Conservation (phyloP, 2,329 filamentous ascomycete species). For the Trichophyton simii region DNA sequence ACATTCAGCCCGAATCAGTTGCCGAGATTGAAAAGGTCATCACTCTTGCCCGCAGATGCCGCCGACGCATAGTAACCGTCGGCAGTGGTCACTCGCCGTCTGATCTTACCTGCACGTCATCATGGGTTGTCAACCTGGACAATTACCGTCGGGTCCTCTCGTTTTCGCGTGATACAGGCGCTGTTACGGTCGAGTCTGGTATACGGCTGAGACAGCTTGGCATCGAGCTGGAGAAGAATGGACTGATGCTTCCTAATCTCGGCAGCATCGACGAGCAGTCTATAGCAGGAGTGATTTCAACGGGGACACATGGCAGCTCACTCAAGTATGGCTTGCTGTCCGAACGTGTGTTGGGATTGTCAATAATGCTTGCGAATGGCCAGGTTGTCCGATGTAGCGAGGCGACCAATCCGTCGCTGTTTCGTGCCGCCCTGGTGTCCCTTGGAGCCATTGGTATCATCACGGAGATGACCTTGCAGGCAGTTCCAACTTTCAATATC, state of each 20-base stretch:
- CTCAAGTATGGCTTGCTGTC: slow-evolving; percentile 72
- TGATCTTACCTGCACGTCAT: slow-evolving; percentile 80
- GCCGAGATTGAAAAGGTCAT: slow-evolving; percentile 74
- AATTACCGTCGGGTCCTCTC: slow-evolving; percentile 60
- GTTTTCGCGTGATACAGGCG: slow-evolving; percentile 51
- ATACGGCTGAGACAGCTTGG: slow-evolving; percentile 69
- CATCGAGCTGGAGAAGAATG: slow-evolving; percentile 57
- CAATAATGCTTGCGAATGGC: slow-evolving; percentile 72
- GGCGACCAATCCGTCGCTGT: slow-evolving; percentile 61
- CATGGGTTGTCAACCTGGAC: slow-evolving; percentile 92
- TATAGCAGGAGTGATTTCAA: slow-evolving; percentile 81
- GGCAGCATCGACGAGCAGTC: slow-evolving; percentile 94
- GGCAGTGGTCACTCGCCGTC: slow-evolving; percentile 88
- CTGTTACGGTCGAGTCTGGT: slow-evolving; percentile 73
- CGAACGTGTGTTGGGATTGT: slow-evolving; percentile 60
- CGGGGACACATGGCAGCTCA: slow-evolving; percentile 85
- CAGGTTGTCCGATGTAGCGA: slow-evolving; percentile 56
- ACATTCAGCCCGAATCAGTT: slow-evolving; percentile 69
- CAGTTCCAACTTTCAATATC: slow-evolving; percentile 69
- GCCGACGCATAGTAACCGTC: slow-evolving; percentile 71
- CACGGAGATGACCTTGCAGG: slow-evolving; percentile 73
- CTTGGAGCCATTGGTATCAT: slow-evolving; percentile 86
- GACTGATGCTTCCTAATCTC: slow-evolving; percentile 77
- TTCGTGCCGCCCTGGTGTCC: slow-evolving; percentile 75
- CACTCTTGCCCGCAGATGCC: slow-evolving; percentile 64